These are phyloP conservation scores for Lepidium sativum DNA, from an alignment of 345 rosid species.

Conservation along the genomic window DNA sequence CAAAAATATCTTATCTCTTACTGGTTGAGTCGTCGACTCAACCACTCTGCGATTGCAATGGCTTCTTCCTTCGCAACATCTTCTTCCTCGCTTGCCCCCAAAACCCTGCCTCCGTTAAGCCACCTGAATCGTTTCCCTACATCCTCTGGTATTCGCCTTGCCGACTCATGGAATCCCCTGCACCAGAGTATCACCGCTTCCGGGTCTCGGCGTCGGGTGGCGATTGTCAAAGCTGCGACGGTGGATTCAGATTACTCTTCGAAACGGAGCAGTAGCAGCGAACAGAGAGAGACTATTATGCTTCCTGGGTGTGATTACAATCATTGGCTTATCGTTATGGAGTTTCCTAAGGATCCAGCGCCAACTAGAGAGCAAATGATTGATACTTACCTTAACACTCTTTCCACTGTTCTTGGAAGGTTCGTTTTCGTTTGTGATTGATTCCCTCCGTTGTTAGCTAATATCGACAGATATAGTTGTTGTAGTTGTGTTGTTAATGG, in stretches of 20 bases:
- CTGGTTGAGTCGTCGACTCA: not conserved
- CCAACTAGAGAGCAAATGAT: constrained; percentile 93
- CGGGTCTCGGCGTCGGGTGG: constrained; percentile 18
- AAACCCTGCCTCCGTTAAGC: constrained; percentile 30
- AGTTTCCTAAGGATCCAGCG: constrained; percentile 93
- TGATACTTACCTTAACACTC: constrained; percentile 81
- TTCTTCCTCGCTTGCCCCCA: constrained; percentile 30
- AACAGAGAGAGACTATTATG: constrained; percentile 87
- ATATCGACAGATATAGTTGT: not conserved
- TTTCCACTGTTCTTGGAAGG: constrained; percentile 89
- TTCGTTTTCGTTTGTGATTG: not conserved
- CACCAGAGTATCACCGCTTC: constrained; percentile 5
- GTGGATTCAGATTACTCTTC: constrained; percentile 58
- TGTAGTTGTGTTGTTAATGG: not conserved
- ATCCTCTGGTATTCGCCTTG: not conserved
- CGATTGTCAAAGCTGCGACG: constrained; percentile 40
- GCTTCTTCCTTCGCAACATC: constrained; percentile 40
- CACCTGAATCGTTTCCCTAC: not conserved
- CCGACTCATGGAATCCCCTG: not conserved
- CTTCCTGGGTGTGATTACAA: constrained; percentile 90
- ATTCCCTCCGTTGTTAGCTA: not conserved
- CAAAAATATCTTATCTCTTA: constrained; percentile 16
- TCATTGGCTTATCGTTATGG: constrained; percentile 98
- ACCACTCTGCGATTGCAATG: constrained; percentile 27
- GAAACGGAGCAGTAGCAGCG: constrained; percentile 55